phyloP scores from a whole-genome alignment of 768 basidiomycete species.

The Xerocomus spinulosus region DNA sequence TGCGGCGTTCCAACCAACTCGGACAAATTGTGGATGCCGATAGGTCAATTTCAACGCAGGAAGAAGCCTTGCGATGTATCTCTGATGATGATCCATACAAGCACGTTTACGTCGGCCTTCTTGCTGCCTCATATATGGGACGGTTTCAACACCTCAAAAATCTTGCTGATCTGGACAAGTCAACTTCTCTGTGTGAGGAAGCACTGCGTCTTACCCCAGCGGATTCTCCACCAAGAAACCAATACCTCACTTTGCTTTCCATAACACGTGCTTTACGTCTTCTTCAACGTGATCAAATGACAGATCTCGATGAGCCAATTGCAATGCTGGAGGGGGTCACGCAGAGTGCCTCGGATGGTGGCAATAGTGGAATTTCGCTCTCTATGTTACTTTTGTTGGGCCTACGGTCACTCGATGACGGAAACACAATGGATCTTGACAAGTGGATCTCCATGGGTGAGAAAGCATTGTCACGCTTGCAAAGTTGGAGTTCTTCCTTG shows the following conservation, averaged over 20 bases:
- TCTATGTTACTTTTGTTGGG: background rate
- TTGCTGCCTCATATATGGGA: background rate
- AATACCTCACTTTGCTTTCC: background rate
- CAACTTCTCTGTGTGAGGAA: background rate
- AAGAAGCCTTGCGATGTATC: background rate
- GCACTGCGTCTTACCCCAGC: background rate
- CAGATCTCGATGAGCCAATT: background rate
- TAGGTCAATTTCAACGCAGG: background rate
- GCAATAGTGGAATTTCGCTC: background rate
- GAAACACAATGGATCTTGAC: too few relatives aligned
- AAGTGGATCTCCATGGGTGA: background rate
- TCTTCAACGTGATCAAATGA: background rate
- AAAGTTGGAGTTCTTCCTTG: too few relatives aligned
- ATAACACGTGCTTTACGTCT: background rate
- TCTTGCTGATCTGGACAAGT: background rate
- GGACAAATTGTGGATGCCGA: background rate
- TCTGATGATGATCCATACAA: background rate
- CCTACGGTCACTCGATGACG: background rate
- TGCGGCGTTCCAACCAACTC: background rate
- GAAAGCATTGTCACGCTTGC: too few relatives aligned
- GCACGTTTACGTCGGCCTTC: background rate
- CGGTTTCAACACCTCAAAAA: background rate
- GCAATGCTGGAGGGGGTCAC: background rate
- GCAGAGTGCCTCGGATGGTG: too few relatives aligned
- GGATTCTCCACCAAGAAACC: background rate